Conservation (phyloP, 1,139 yeast species). For the Pichia sp. region DNA sequence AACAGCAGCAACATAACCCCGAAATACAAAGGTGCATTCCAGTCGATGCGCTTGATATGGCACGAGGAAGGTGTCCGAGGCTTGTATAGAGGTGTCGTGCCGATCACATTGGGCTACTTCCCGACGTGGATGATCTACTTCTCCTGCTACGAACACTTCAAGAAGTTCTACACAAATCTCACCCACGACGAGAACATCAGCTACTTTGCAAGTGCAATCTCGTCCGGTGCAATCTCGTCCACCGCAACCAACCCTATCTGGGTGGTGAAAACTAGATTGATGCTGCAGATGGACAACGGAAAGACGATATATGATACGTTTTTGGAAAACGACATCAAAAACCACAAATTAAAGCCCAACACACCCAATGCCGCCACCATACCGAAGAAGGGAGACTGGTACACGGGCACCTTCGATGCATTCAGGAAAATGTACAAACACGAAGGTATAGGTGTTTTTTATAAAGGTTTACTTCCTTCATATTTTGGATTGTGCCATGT, state of each 20-base stretch:
- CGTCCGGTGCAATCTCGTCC: conserved; percentile 87
- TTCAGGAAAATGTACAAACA: conserved; percentile 68
- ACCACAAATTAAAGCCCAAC: conserved; percentile 7
- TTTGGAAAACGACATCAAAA: conserved; percentile 11
- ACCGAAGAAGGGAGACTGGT: conserved; percentile 35
- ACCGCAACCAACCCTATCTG: conserved; percentile 92
- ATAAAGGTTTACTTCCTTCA: conserved; percentile 88
- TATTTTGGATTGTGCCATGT: conserved; percentile 88
- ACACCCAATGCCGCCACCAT: background rate
- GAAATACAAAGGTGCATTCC: conserved; percentile 54
- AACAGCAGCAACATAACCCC: conserved; percentile 17
- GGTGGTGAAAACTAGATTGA: conserved; percentile 92
- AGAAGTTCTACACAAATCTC: conserved; percentile 42
- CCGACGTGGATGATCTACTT: conserved; percentile 98
- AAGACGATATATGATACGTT: conserved; percentile 37
- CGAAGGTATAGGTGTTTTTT: conserved; percentile 83
- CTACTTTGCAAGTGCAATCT: conserved; percentile 76
- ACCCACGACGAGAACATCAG: conserved; percentile 47
- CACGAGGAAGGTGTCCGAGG: conserved; percentile 80
- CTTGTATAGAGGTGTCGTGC: conserved; percentile 83
- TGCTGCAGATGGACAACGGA: conserved; percentile 72
- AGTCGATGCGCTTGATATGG: conserved; percentile 57
- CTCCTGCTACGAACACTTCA: conserved; percentile 79
- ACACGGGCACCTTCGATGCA: conserved; percentile 80
- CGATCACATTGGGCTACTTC: conserved; percentile 86